Evolutionary conservation across 306 rosid genomes (phyloP), one percentile per base, ranked within the genome.

Genomic region (Canavalia ensiformis): DNA sequence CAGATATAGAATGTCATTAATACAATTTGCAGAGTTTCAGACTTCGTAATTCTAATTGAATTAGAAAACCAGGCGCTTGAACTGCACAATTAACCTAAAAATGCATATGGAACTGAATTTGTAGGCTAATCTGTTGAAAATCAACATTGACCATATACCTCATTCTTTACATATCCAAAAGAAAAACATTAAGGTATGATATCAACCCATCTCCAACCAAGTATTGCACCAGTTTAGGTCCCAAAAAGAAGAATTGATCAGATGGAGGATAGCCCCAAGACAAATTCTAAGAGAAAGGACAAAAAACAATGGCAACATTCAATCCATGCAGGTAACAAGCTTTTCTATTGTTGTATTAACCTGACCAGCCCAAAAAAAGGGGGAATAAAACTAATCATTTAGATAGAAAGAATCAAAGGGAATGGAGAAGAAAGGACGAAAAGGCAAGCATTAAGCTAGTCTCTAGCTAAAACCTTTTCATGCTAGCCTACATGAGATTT

Each of bases 1-100:
- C 75, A 83, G 79, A 83, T 31, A 66, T 2, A 11, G 44, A 70
- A 59, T 68, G 63, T 35, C 59, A 45, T 68, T 80, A 75, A 44
- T 51, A 82, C 34, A 49, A 58, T 54, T 37, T 34, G 12, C 49
- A 0, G 54, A n/a, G 35, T 63, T 72, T 52, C 54, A 54, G 46
- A 79, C 44, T 30, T 6, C 7, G 12, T 59, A 68, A 55, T 35
- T 84, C 81, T 68, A 47, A 77, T 18, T 70, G 42, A 85, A 78
- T n/a, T 29, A 63, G 54, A 12, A 74, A 12, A 72, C 45, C 56
- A 25, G 11, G 45, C 51, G 62, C 72, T 46, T 35, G 49, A 73
- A 66, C 68, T 35, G 28, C 67, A 69, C 25, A 76, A 18, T 57
- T 82, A 78, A 8, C 31, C 35, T 0, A 3, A 58, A 58, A 25